phyloP scores from a whole-genome alignment of 2,329 filamentous ascomycete genomes.

The Fusarium irregulare region DNA sequence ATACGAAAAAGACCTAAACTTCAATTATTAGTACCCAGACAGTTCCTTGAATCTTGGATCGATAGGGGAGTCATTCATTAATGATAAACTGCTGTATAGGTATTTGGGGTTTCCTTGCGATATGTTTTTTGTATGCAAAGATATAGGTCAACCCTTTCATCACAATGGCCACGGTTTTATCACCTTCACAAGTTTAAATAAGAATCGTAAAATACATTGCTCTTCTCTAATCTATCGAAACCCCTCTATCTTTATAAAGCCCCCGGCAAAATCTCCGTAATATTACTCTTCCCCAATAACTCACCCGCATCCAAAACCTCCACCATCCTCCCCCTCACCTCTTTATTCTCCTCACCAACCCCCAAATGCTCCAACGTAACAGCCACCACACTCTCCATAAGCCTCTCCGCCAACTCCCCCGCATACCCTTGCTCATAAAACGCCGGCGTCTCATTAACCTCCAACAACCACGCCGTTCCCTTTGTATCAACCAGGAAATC shows the following conservation, averaged over 20 bases:
- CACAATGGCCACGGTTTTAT: too few relatives aligned
- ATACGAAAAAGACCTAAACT: too few relatives aligned
- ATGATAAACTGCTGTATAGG: too few relatives aligned
- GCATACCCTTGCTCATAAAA: slow-evolving; percentile 53
- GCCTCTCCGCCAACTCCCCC: slow-evolving; percentile 47
- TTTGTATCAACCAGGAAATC: slow-evolving; percentile 52
- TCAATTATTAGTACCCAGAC: accelerated
- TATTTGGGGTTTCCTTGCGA: too few relatives aligned
- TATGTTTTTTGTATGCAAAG: too few relatives aligned
- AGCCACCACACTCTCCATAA: slow-evolving; percentile 53
- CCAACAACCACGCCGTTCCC: slow-evolving; percentile 51
- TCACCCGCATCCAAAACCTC: slow-evolving; percentile 38
- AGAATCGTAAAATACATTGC: neutral
- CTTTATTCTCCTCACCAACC: neutral
- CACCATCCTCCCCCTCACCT: slow-evolving; percentile 20
- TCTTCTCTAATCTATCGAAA: neutral
- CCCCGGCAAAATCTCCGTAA: slow-evolving; percentile 37
- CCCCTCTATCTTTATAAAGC: neutral
- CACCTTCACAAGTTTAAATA: too few relatives aligned
- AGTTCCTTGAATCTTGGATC: too few relatives aligned
- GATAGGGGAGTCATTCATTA: too few relatives aligned
- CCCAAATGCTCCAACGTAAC: slow-evolving; percentile 52
- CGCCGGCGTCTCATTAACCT: slow-evolving; percentile 54
- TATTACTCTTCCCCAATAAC: slow-evolving; percentile 40
- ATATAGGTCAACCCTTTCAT: too few relatives aligned